Conservation (phyloP, 306 rosid species). For the Medicago arabica region DNA sequence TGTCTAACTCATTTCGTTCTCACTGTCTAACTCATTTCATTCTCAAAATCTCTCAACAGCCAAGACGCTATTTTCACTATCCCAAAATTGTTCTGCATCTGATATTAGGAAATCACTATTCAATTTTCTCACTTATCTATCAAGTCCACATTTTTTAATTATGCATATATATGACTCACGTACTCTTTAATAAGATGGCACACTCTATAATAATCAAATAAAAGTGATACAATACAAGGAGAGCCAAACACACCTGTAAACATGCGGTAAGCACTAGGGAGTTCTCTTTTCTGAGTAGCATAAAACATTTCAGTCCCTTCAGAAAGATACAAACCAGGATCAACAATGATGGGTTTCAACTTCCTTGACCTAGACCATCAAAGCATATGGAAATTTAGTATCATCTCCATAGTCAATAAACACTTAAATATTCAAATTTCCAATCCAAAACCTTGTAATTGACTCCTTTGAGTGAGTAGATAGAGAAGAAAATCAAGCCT, state of each 20-base stretch:
- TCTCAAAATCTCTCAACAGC: no score
- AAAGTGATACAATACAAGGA: background rate
- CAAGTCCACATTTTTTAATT: background rate
- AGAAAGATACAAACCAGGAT: slow-evolving; percentile 92
- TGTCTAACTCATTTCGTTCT: no score
- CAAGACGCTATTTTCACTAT: background rate
- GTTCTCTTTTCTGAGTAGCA: slow-evolving; percentile 88
- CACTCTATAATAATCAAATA: slow-evolving; percentile 10
- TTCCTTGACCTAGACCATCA: slow-evolving; percentile 63
- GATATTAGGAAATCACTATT: background rate
- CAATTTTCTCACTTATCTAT: background rate
- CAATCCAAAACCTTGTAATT: no score
- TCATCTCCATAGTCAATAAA: slow-evolving; percentile 16
- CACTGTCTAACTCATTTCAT: no score
- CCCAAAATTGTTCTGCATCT: background rate
- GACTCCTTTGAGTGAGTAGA: background rate
- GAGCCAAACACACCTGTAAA: slow-evolving; percentile 68
- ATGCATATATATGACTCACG: background rate
- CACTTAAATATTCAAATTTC: background rate
- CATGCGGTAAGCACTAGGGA: slow-evolving; percentile 79
- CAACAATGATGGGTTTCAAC: slow-evolving; percentile 85
- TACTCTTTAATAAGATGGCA: background rate
- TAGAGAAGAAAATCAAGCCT: background rate
- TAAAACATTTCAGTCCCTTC: slow-evolving; percentile 86
- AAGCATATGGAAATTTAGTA: slow-evolving; percentile 26